A percentile compares a stretch with the other conserved stretches of the same genome.
Evolutionary conservation across 768 basidiomycete genomes (phyloP).

Genomic region (Xerocomellus amylosporus): DNA sequence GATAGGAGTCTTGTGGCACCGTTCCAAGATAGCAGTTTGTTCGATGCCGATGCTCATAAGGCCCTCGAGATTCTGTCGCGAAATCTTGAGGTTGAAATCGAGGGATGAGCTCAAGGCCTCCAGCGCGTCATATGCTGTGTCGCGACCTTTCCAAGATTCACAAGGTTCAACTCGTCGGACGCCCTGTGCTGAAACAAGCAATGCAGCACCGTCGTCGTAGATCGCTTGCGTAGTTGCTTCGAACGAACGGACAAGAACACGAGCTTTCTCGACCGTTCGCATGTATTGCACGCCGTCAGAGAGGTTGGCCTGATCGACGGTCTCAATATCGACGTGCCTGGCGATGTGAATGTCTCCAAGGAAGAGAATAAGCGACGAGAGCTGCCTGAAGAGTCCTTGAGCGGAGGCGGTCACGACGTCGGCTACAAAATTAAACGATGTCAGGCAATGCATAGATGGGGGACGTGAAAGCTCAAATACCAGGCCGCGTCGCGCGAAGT

Average conservation of each 20-base stretch:
- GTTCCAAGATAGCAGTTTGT: slow-evolving; percentile 38
- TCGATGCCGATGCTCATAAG: slow-evolving; percentile 39
- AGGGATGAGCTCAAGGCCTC: slow-evolving; percentile 31
- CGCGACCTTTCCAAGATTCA: slow-evolving; percentile 23
- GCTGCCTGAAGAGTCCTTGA: slow-evolving; percentile 34
- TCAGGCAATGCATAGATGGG: neutral
- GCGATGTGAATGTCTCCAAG: slow-evolving; percentile 52
- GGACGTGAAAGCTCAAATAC: slow-evolving; percentile 8
- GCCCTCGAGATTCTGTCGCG: slow-evolving; percentile 39
- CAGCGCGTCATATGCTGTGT: slow-evolving; percentile 27
- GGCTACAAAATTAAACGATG: slow-evolving; percentile 10
- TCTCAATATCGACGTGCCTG: slow-evolving; percentile 50
- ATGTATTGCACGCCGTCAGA: slow-evolving; percentile 38
- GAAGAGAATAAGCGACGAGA: slow-evolving; percentile 41
- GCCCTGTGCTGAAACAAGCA: slow-evolving; percentile 42
- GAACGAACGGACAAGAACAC: slow-evolving; percentile 44
- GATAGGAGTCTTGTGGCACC: slow-evolving; percentile 39
- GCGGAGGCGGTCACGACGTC: slow-evolving; percentile 26
- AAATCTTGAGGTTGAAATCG: slow-evolving; percentile 34
- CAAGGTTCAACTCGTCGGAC: slow-evolving; percentile 27
- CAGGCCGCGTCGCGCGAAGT: slow-evolving; percentile 20
- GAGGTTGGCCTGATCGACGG: slow-evolving; percentile 32
- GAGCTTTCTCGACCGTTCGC: slow-evolving; percentile 44
- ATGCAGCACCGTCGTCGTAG: slow-evolving; percentile 44
- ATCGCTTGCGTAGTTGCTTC: slow-evolving; percentile 50